Evolutionary conservation across 192 early-diverging fungal genomes (phyloP), one percentile per base, ranked within the genome.

Genomic region (Paraglomus brasilianum): DNA sequence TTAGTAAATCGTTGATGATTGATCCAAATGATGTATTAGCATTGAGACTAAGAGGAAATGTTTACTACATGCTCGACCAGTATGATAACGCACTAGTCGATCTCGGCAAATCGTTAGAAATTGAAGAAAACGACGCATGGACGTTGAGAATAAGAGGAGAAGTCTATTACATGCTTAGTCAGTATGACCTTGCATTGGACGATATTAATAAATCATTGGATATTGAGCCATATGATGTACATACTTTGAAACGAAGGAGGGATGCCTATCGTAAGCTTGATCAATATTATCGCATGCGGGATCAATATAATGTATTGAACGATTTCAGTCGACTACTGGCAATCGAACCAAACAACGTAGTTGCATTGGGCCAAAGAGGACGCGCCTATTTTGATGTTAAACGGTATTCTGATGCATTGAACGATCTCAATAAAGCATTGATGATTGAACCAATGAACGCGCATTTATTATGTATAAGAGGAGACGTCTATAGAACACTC

Each of bases 311-410:
- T 19, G 62, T 48, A 8, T 49, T 65, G 13, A 13, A 13, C 1
- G 62, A 65, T 49, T 48, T 49, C 4, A 65, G 39, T 38, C 47
- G 40, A 10, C 30, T 47, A 2, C 8, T 65, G n/a, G 36, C 50
- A 49, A 48, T 44, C 47, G 62, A 65, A 39, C 62, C 62, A 14
- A 38, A n/a, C 17, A 49, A 65, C 50, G 21, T 65, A 8, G 0
- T 21, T 15, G 62, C 62, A 9, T 65, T 65, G 41, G n/a, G 45
- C 38, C 46, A 65, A 65, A 47, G 62, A 48, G 41, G 62, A 17
- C 1, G 11, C n/a, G 36, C 13, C 19, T 65, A 49, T 65, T 15
- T 14, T 49, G 4, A 30, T 14, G 4, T 65, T 22, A 15, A 15
- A 9, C n/a, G 30, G 15, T 49, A 49, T 39, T 30, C 39, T 0